Evolutionary conservation across 495 filamentous ascomycete genomes (phyloP).

Genomic region (Penicillium manginii): DNA sequence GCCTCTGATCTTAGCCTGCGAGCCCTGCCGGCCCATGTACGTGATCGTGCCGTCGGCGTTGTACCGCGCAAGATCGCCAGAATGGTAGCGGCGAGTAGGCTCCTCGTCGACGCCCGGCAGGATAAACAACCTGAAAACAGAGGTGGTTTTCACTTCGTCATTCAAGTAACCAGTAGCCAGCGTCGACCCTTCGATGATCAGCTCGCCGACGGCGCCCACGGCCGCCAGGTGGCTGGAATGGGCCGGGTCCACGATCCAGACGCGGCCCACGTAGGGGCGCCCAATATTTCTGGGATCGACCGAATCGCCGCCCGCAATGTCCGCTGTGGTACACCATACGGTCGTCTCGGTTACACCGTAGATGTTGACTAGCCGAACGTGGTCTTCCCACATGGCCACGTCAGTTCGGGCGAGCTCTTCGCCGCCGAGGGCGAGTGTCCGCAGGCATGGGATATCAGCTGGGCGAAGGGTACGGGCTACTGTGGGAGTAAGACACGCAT

Average conservation of each 20-base stretch:
- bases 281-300: conserved; percentile 47
- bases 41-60: conserved; percentile 54
- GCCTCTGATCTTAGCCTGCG: conserved; percentile 69
- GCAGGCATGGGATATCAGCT: conserved; percentile 49
- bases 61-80: conserved; percentile 57
- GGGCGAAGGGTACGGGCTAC: conserved; percentile 53
- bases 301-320: conserved; percentile 48
- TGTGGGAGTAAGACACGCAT: conserved; percentile 44
- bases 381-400: conserved; percentile 46
- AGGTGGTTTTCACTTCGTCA: conserved; percentile 55
- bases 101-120: too few relatives aligned
- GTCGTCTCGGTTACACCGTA: conserved; percentile 61
- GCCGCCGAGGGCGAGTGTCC: conserved; percentile 53
- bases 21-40: conserved; percentile 62
- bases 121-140: too few relatives aligned
- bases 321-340: conserved; percentile 45
- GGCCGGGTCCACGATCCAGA: conserved; percentile 64
- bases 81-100: conserved; percentile 53
- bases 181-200: conserved; percentile 64
- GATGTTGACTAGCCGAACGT: conserved; percentile 52
- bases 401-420: conserved; percentile 56
- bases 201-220: conserved; percentile 65
- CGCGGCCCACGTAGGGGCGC: conserved; percentile 37
- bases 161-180: conserved; percentile 63
- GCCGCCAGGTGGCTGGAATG: conserved; percentile 61